Evolutionary conservation across 768 basidiomycete genomes (phyloP), one percentile per base, ranked within the genome.

Genomic region (Kwoniella pini): DNA sequence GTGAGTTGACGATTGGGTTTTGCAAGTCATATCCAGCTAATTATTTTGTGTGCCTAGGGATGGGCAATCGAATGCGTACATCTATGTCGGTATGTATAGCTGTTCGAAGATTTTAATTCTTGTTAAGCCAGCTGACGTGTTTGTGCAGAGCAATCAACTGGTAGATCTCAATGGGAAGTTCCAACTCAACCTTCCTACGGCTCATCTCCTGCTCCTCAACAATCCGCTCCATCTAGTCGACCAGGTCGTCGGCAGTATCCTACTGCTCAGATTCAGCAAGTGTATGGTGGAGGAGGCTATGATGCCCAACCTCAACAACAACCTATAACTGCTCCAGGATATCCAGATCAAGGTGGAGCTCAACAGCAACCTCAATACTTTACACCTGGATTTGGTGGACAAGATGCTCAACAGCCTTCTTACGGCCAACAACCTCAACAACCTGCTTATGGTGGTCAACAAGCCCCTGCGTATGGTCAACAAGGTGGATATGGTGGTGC

Each of bases 221-320:
- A 53, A 6, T 80, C 80, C 13, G 81, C 83, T 2, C 78, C 80
- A 11, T 58, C 67, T 22, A 82, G 84, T 65, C 56, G 81, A 54
- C 88, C 90, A 80, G 88, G 91, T 68, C 45, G 78, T 43, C 87
- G 94, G 44, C 92, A 95, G 78, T 97, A 97, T 77, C 94, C 94
- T 49, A 86, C 90, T 3, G 93, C 90, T 11, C 93, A 96, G 79
- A 91, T 78, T 24, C 83, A 85, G 81, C 76, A 85, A 77, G 71
- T 84, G 78, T 80, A 79, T 28, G 79, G 74, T 10, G 45, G 79
- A 69, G 49, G 79, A 81, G 56, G 83, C 82, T 74, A 81, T 82
- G 79, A 72, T 31, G 80, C 82, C 44, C 81, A 80, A n/a, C 81
- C 84, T 61, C 81, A 81, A 54, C 80, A 79, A 4, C 72, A 71